Evolutionary conservation across 2,329 filamentous ascomycete genomes (phyloP).

Genomic region (Ophiostoma piceae): DNA sequence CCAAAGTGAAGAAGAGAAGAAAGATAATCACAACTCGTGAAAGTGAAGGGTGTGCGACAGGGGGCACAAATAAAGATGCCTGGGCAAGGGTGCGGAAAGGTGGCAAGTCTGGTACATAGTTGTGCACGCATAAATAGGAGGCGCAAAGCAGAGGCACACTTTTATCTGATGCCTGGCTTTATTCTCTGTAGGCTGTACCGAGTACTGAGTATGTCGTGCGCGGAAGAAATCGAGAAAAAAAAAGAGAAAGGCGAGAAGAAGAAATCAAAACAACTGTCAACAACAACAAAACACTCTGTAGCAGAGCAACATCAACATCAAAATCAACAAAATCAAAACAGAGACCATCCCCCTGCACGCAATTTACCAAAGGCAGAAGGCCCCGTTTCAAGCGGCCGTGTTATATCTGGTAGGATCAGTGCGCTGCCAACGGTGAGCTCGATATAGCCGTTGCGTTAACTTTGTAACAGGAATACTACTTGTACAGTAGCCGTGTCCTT

Average conservation of each 20-base stretch:
- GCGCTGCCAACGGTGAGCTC: not conserved
- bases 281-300: not conserved
- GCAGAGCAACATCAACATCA: not conserved
- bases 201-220: not conserved
- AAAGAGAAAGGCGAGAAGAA: not conserved
- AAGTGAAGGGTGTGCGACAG: conserved; percentile 8
- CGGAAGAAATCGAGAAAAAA: too few species aligned
- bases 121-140: conserved; percentile 10
- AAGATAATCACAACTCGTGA: not conserved
- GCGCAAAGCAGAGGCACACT: not conserved
- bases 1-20: not conserved
- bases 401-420: not conserved
- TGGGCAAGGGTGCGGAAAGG: conserved; percentile 1
- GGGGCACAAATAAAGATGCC: not conserved
- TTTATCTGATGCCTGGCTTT: too few species aligned
- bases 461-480: not conserved
- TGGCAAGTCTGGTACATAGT: not conserved
- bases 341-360: conserved; percentile 1
- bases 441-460: not conserved
- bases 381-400: conserved; percentile 9
- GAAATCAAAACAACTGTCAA: not conserved
- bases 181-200: too few species aligned
- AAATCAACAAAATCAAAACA: not conserved
- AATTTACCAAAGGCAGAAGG: conserved; percentile 7
- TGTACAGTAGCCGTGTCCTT: not conserved